Base-by-base conservation (phyloP, 2,329 filamentous ascomycete genomes). In the Nectriaceae sp. region DNA sequence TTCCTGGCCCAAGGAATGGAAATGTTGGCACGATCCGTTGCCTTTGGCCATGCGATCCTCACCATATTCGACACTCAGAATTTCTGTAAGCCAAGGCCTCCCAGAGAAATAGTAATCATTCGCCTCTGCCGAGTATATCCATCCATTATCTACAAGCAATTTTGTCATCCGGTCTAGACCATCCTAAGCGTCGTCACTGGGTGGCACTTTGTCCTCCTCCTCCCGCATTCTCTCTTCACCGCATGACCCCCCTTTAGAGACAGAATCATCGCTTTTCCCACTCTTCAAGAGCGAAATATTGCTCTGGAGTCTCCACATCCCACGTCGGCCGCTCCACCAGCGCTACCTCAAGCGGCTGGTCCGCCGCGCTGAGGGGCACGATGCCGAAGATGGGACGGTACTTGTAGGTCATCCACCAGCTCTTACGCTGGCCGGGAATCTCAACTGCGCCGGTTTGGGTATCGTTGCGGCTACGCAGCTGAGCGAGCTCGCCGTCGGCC, bases 301-400 rank as follows among this genome's bases (percentile, higher is more conserved):
- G 78, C 57, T 87, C 85, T 3, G 88, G 85, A 66, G 92, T 74
- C 56, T 92, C 87, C 50, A 91, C 76, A 69, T 95, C 89, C 84
- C 88, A 94, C 59, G 85, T 78, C 18, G 93, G 92, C 62, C 92
- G 77, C 75, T 97, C 93, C 13, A 97, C 84, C 43, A 97, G 75
- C 2, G 90, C 92, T 40, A 97, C 88, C 70, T 99, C 94, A 4
- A 88, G 71, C 11, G 74, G 69, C 59, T 69, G 51, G 57, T 66
- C 65, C 21, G 71, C 67, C 18, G 56, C 59, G 44, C 64, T 65
- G 54, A 79, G 69, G 37, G 75, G 74, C 29, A 83, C 78, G 31
- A 85, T 72, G 45, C 92, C 94, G 52, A 99, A 76, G 59, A 99
- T 91, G n/a, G 92, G 89, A 49, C 92, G 82, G 71, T 97, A 99